A percentile compares a stretch with the other conserved stretches of the same genome.
These are phyloP conservation scores for Dryas octopetala DNA, from an alignment of 306 rosid genomes.

Conservation along the genomic window DNA sequence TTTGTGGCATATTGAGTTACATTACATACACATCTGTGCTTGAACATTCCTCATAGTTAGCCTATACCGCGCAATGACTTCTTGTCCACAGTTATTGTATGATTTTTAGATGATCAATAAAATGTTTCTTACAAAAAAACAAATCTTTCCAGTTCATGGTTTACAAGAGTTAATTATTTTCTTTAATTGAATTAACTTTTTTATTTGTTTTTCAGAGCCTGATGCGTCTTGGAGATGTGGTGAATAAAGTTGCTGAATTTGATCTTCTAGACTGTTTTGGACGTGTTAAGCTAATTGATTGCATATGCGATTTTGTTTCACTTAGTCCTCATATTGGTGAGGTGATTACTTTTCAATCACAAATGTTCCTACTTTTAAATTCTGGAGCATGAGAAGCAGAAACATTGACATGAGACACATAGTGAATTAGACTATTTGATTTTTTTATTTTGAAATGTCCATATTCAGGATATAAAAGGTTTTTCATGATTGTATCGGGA, in stretches of 20 bases:
- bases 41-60: too few species aligned
- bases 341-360: constrained; percentile 46
- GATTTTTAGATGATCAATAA: too few species aligned
- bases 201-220: constrained; percentile 51
- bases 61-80: too few species aligned
- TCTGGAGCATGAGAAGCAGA: neutral
- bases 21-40: too few species aligned
- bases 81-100: too few species aligned
- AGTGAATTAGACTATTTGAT: neutral
- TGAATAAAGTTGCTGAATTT: constrained; percentile 58
- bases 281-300: constrained; percentile 75
- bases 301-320: constrained; percentile 67
- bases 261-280: constrained; percentile 84
- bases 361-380: constrained; percentile 5
- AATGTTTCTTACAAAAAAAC: too few species aligned
- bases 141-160: neutral
- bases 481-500: neutral
- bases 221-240: constrained; percentile 52
- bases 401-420: neutral
- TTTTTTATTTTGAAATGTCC: neutral
- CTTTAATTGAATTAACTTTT: constrained; percentile 15
- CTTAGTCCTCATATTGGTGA: constrained; percentile 81
- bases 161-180: constrained; percentile 7
- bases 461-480: neutral
- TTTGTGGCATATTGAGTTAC: too few species aligned